Base-by-base conservation (phyloP, 1,139 yeast species). In the Scheffersomyces illinoinensis region DNA sequence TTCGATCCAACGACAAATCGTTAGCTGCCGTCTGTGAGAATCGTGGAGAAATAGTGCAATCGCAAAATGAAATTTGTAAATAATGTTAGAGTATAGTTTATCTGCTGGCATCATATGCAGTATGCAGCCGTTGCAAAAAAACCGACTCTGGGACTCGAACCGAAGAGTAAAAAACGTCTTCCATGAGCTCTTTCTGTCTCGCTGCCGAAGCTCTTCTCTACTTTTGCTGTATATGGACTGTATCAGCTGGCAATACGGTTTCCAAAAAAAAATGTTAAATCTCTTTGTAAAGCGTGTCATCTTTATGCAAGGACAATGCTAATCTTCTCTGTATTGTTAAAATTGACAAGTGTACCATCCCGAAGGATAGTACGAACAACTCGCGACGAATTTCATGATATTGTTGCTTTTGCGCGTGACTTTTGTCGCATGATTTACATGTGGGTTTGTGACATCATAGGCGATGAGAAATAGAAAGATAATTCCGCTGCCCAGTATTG, bases 301-400 rank as follows among this genome's bases (percentile, higher is more conserved):
- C 96, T 93, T 90, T 90, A 90, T 90, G 96, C 96, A 90, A 93
- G 96, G 96, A 93, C 96, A 93, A 90, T 90, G 96, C 96, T 90
- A 89, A 90, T 90, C 96, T 90, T 90, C 96, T 90, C 96, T 90
- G 96, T 90, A 90, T 90, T 89, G 93, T 90, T 90, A 80, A 78
- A 79, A 75, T 81, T 81, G 84, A 81, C 84, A 79, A 80, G 77
- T 79, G 84, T 78, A 77, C 83, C 71, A 79, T 70, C 82, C 74
- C 78, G 76, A 75, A 67, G 78, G 77, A 78, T 70, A 76, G 82
- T 76, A 78, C 83, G 79, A 75, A 62, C 53, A 52, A 47, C 14
- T 51, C 17, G 43, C 43, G 43, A 33, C 17, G 43, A 33, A 2
- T 33, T 33, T 14, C 43, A 17, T 12, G 17, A 33, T 33, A 12